Conservation (phyloP, 805 yeast species). For the Yarrowia bubula region DNA sequence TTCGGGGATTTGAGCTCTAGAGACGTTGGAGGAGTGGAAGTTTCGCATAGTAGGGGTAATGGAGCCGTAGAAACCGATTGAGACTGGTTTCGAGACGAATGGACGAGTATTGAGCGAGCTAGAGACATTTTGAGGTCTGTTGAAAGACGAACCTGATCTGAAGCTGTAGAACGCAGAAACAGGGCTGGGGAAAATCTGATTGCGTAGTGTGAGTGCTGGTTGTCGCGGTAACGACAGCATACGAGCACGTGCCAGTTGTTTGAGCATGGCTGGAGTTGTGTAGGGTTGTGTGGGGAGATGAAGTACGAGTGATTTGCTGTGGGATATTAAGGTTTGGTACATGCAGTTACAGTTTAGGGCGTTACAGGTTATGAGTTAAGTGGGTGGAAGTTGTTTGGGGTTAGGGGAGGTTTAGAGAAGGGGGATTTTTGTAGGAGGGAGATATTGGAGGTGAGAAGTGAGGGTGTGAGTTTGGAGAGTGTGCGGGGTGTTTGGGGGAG, state of each 20-base stretch:
- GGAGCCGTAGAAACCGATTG: not conserved
- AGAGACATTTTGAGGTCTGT: not conserved
- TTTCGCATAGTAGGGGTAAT: not conserved
- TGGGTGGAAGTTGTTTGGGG: too few relatives aligned
- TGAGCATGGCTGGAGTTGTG: slow-evolving; percentile 1
- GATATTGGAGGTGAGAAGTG: too few relatives aligned
- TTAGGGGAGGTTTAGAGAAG: too few relatives aligned
- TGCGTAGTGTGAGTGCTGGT: not conserved
- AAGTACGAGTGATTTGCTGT: not conserved
- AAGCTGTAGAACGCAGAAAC: not conserved
- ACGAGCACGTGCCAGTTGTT: not conserved
- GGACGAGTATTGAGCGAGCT: not conserved
- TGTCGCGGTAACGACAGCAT: not conserved
- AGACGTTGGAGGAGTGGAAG: not conserved
- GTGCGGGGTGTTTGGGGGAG: too few relatives aligned
- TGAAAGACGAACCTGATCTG: not conserved
- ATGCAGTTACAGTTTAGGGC: not conserved
- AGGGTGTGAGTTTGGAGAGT: too few relatives aligned
- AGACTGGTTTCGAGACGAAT: not conserved
- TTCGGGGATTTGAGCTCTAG: not conserved
- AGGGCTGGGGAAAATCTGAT: not conserved
- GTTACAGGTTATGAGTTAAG: too few relatives aligned
- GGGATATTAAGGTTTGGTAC: not conserved
- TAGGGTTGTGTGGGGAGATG: not conserved
- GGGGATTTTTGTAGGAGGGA: too few relatives aligned